phyloP scores from a whole-genome alignment of 2,329 filamentous ascomycete genomes.

The Microdochium trichocladiopsis region DNA sequence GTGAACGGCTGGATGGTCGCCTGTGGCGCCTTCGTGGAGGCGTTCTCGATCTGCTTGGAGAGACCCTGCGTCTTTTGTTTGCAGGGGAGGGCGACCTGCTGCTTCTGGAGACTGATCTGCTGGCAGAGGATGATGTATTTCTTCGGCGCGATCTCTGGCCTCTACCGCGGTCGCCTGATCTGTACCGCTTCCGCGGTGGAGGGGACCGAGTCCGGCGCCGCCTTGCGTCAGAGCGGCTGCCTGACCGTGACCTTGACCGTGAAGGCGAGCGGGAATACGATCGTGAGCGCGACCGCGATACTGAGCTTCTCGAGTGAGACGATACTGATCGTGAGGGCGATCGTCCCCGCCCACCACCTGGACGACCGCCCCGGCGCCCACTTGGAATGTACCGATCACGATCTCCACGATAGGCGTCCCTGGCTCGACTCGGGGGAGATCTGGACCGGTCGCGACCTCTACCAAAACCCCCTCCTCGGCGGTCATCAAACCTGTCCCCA shows the following conservation, averaged over 20 bases:
- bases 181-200: slow-evolving; percentile 17
- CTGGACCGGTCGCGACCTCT: slow-evolving; percentile 37
- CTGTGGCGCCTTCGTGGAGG: slow-evolving; percentile 28
- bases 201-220: slow-evolving; percentile 18
- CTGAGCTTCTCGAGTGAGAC: slow-evolving; percentile 24
- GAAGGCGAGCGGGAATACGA: slow-evolving; percentile 7
- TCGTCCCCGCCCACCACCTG: slow-evolving; percentile 32
- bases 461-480: slow-evolving; percentile 36
- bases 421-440: slow-evolving; percentile 38
- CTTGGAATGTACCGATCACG: slow-evolving; percentile 48
- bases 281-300: background rate
- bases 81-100: slow-evolving; percentile 29
- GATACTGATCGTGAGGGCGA: slow-evolving; percentile 30
- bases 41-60: slow-evolving; percentile 37
- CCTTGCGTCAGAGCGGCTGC: slow-evolving; percentile 11
- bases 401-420: slow-evolving; percentile 29
- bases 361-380: slow-evolving; percentile 32
- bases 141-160: slow-evolving; percentile 13
- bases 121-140: slow-evolving; percentile 18
- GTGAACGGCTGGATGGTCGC: slow-evolving; percentile 28
- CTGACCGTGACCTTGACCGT: slow-evolving; percentile 19
- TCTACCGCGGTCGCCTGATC: slow-evolving; percentile 16
- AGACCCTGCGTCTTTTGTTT: slow-evolving; percentile 43
- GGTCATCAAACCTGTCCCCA: slow-evolving; percentile 40
- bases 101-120: slow-evolving; percentile 14